These are phyloP conservation scores for Clonostachys byssicola DNA, from an alignment of 2,329 filamentous ascomycete species.

Conservation along the genomic window DNA sequence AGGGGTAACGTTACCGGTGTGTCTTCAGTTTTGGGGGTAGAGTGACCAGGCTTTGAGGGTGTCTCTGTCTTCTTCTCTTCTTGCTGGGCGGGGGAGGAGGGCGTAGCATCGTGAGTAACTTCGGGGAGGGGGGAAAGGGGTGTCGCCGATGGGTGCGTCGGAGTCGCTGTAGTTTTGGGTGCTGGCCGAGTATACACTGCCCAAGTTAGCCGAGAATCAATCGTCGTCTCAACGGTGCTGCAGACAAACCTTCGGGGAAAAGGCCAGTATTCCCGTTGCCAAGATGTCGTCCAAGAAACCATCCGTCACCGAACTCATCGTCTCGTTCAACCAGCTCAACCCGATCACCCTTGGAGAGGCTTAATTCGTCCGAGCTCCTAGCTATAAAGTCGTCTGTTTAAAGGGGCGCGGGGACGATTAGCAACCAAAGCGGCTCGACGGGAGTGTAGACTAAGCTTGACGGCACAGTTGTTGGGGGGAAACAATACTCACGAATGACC, in stretches of 20 bases:
- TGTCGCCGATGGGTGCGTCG: slow-evolving; percentile 5
- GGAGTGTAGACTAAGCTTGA: not conserved
- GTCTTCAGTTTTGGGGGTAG: slow-evolving; percentile 10
- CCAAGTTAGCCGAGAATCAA: slow-evolving; percentile 12
- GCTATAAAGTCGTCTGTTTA: slow-evolving; percentile 82
- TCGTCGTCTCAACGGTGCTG: not conserved
- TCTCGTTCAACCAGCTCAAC: slow-evolving; percentile 82
- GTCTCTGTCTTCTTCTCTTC: not conserved
- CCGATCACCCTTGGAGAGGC: slow-evolving; percentile 76
- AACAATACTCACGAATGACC: slow-evolving; percentile 61
- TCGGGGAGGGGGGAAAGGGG: slow-evolving; percentile 3
- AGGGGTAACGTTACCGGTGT: slow-evolving; percentile 37
- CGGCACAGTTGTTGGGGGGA: not conserved
- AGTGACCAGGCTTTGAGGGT: slow-evolving; percentile 17
- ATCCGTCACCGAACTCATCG: slow-evolving; percentile 85
- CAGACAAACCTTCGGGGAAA: slow-evolving; percentile 71
- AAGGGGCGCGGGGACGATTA: not conserved
- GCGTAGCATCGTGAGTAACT: not conserved
- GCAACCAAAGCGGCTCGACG: not conserved
- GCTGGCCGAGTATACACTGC: slow-evolving; percentile 59
- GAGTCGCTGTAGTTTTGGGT: slow-evolving; percentile 33
- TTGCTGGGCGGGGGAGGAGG: not conserved
- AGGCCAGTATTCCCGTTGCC: slow-evolving; percentile 71
- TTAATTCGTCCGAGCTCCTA: slow-evolving; percentile 89
- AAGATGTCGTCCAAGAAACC: slow-evolving; percentile 75